phyloP scores from a whole-genome alignment of 768 basidiomycete species.

The Leccinum rimulosum region DNA sequence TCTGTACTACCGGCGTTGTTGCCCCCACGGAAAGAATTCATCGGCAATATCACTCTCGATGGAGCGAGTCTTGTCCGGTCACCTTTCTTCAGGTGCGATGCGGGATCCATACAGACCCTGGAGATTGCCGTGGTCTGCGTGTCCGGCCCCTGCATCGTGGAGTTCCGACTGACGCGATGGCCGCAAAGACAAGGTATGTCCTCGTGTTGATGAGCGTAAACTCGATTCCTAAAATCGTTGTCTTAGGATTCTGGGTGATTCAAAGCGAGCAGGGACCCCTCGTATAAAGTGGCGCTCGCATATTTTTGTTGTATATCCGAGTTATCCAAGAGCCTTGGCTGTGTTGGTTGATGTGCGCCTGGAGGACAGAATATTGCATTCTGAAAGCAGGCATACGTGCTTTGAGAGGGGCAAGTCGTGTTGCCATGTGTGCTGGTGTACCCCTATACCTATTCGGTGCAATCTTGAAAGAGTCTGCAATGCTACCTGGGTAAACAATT shows the following conservation, averaged over 20 bases:
- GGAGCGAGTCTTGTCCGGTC: constrained; percentile 5
- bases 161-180: constrained; percentile 16
- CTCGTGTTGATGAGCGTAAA: neutral
- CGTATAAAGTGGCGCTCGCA: neutral
- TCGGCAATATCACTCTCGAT: constrained; percentile 20
- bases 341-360: neutral
- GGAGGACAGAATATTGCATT: too few relatives aligned
- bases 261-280: constrained; percentile 16
- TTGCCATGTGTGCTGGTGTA: neutral
- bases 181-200: constrained; percentile 26
- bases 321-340: neutral
- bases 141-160: constrained; percentile 24
- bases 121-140: constrained; percentile 21
- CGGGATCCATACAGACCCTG: constrained; percentile 19
- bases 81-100: constrained; percentile 12
- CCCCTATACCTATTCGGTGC: neutral
- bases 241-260: constrained; percentile 17
- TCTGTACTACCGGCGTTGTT: constrained; percentile 12
- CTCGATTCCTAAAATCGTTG: neutral
- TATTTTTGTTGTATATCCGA: neutral
- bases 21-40: constrained; percentile 8
- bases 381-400: too few relatives aligned
- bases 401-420: too few relatives aligned
- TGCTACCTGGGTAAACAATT: neutral
- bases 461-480: neutral